Conservation (phyloP, 441 rosid genomes). For the Syzygium syzygioides region DNA sequence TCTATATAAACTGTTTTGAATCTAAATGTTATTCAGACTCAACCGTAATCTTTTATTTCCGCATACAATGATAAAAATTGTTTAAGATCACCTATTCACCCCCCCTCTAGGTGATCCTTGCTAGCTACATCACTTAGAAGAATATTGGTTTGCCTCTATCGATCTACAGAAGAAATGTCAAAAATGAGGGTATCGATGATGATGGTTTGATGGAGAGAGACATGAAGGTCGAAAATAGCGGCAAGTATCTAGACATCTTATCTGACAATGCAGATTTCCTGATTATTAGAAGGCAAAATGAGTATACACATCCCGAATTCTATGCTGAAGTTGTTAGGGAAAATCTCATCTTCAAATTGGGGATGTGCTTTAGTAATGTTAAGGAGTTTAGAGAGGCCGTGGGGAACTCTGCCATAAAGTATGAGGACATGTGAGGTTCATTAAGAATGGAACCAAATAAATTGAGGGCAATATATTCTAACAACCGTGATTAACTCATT, state of each 20-base stretch:
- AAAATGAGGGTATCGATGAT: not conserved
- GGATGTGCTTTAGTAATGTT: not conserved
- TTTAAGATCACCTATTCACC: too few species aligned
- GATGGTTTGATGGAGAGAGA: not conserved
- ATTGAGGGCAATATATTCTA: not conserved
- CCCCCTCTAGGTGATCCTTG: too few species aligned
- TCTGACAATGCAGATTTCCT: not conserved
- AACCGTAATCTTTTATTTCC: too few species aligned
- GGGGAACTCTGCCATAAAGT: not conserved
- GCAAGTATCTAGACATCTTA: not conserved
- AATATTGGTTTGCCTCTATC: not conserved
- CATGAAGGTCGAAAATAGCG: not conserved
- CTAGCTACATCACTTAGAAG: not conserved
- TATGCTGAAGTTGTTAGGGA: not conserved
- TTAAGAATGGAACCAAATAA: not conserved
- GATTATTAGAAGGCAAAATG: not conserved
- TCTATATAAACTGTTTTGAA: too few species aligned
- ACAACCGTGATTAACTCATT: not conserved
- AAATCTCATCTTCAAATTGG: not conserved
- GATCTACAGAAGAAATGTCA: not conserved
- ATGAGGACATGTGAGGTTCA: not conserved
- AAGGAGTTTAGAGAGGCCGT: not conserved
- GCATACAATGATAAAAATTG: too few species aligned
- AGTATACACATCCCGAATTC: not conserved
- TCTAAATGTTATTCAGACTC: too few species aligned